These are phyloP conservation scores for Starmera caribaea DNA, from an alignment of 805 yeast species.

Conservation along the genomic window DNA sequence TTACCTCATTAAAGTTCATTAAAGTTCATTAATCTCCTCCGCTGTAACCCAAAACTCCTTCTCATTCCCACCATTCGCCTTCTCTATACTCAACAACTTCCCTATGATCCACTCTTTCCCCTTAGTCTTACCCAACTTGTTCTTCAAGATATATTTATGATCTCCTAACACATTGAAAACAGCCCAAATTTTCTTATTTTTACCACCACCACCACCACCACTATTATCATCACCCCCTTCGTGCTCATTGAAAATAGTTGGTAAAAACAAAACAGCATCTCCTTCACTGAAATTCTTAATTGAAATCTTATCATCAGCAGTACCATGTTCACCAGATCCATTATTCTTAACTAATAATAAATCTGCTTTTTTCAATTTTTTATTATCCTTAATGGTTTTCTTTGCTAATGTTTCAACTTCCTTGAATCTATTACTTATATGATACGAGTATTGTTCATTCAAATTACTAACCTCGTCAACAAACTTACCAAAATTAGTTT, in stretches of 20 bases:
- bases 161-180: conserved; percentile 81
- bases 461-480: conserved; percentile 17
- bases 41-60: conserved; percentile 14
- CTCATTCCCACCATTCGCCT: conserved; percentile 12
- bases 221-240: conserved; percentile 6
- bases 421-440: conserved; percentile 64
- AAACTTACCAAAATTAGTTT: conserved; percentile 15
- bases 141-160: conserved; percentile 69
- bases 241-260: conserved; percentile 35
- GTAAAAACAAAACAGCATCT: conserved; percentile 79
- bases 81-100: conserved; percentile 47
- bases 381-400: conserved; percentile 67
- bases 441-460: conserved; percentile 22
- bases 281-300: conserved; percentile 58
- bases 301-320: conserved; percentile 37
- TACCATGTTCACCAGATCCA: no score
- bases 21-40: conserved; percentile 8
- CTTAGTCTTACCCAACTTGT: conserved; percentile 24
- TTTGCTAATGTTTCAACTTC: conserved; percentile 90
- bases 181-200: conserved; percentile 50
- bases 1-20: neutral
- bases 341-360: no score
- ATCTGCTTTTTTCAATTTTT: conserved; percentile 35
- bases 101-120: conserved; percentile 81
- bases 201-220: conserved; percentile 9